Evolutionary conservation across 176 grass and related monocot genomes (phyloP), one percentile per base, ranked within the genome.

Genomic region (Avena insularis): DNA sequence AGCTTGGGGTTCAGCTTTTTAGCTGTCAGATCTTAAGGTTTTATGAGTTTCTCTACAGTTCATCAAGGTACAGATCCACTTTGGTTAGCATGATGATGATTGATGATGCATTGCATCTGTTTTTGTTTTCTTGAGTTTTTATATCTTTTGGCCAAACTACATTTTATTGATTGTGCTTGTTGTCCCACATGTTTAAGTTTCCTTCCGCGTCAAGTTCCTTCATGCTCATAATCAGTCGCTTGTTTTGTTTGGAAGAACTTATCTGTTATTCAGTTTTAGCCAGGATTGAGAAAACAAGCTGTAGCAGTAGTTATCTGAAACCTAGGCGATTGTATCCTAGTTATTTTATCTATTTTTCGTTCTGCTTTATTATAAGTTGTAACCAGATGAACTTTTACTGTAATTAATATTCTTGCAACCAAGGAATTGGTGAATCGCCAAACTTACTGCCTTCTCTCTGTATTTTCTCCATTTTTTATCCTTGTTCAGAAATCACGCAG

Each of bases 21-120:
- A 77, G 82, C 53, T 82, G 70, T 71, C 76, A 82, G 69, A 77
- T 88, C 40, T 62, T 78, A 78, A 54, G 43, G 15, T 70, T 89
- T 89, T 53, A 9, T 70, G 19, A 38, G 10, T n/a, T 86, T 82
- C 63, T 62, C 1, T 86, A 69, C 74, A 17, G 71, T 72, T 56
- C 6, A 66, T 80, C 67, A 73, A 83, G 55, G 74, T 74, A 75
- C 58, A 38, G 59, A 68, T 88, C 59, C 81, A 87, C 67, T 84
- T 53, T 27, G 4, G 36, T 33, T 79, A 67, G 47, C 73, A 87
- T 83, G 47, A 73, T 90, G 33, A 71, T 86, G 43, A 83, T 83
- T 43, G 23, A 71, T 87, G 23, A 83, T 83, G 53, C 62, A 79
- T n/a, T 31, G 16, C 73, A 83, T 62, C n/a, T 47, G 19, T 79